Conservation (phyloP, 495 filamentous ascomycete genomes). For the Penicillium pulvis region DNA sequence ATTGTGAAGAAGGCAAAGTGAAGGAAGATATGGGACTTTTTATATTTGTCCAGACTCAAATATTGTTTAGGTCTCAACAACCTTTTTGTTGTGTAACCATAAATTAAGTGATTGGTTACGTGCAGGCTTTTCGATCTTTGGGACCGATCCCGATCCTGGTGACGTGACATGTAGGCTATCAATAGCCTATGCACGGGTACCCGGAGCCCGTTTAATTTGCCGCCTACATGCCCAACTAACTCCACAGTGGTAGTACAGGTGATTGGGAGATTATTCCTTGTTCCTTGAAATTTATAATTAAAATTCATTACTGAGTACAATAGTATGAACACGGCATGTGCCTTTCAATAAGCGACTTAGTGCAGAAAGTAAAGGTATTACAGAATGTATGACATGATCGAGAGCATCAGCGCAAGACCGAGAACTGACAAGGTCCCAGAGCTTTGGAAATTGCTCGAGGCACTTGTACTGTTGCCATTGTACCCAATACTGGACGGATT, state of each 20-base stretch:
- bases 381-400: not conserved
- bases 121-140: too few relatives aligned
- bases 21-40: not conserved
- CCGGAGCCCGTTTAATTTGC: not conserved
- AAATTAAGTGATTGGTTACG: not conserved
- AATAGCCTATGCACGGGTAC: slow-evolving; percentile 17
- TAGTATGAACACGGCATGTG: too few relatives aligned
- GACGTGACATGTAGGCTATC: slow-evolving; percentile 17
- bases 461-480: not conserved
- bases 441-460: not conserved
- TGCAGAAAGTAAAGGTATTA: not conserved
- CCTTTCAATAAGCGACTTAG: not conserved
- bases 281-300: not conserved
- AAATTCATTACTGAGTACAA: not conserved
- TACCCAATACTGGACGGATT: slow-evolving; percentile 15
- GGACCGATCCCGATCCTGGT: not conserved
- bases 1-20: not conserved
- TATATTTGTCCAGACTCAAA: not conserved
- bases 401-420: not conserved
- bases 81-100: not conserved
- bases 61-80: not conserved
- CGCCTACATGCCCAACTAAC: not conserved
- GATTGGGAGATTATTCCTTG: not conserved
- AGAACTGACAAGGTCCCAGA: not conserved
- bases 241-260: not conserved